Conservation (phyloP, 2,329 filamentous ascomycete species). For the Diaporthe destruens region DNA sequence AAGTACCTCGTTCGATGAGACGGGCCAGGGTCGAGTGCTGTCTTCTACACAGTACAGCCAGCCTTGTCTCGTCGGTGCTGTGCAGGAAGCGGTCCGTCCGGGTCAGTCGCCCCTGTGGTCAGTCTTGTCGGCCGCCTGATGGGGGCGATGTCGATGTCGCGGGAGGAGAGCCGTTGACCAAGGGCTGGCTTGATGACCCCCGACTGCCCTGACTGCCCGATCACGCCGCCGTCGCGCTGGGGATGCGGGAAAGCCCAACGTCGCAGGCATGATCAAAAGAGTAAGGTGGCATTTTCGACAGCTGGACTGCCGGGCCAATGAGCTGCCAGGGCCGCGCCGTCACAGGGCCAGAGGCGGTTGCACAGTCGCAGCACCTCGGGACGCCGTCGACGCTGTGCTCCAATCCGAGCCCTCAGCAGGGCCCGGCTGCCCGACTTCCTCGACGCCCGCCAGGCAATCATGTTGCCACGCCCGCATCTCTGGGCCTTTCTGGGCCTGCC, state of each 20-base stretch:
- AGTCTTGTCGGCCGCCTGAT: conserved; percentile 23
- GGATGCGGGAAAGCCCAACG: conserved; percentile 19
- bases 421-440: not conserved
- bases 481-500: conserved; percentile 18
- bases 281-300: conserved; percentile 30
- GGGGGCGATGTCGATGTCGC: not conserved
- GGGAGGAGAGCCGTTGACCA: too few relatives aligned
- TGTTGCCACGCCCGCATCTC: not conserved
- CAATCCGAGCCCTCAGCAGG: conserved; percentile 22
- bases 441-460: conserved; percentile 32
- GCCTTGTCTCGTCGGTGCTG: too few relatives aligned
- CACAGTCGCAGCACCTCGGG: conserved; percentile 17
- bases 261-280: conserved; percentile 17
- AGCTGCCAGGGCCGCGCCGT: conserved; percentile 20
- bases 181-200: not conserved
- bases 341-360: conserved; percentile 19
- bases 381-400: not conserved
- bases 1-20: conserved; percentile 1
- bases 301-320: conserved; percentile 29
- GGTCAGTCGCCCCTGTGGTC: conserved; percentile 16
- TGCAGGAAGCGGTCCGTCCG: not conserved
- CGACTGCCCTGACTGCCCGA: too few relatives aligned
- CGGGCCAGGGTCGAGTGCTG: not conserved
- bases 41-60: too few relatives aligned
- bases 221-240: conserved; percentile 6